Evolutionary conservation across 257 asterid species (phyloP), one percentile per base, ranked within the genome.

Genomic region (Penstemon newberryi): DNA sequence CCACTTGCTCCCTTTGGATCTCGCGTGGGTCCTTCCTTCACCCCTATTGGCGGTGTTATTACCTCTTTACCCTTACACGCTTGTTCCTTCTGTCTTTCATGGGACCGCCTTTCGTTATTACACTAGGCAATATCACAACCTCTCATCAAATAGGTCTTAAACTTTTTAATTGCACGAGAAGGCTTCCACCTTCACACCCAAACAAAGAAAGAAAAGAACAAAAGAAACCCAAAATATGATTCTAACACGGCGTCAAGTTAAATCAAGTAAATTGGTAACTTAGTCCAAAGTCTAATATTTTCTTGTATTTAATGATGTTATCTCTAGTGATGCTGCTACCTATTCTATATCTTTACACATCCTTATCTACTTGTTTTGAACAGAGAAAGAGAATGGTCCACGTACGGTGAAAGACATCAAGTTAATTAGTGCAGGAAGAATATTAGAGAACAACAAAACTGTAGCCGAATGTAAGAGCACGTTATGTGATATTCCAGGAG

Each of bases 381-480:
- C 85, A 91, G 97, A 85, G 69, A 89, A 89, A 71, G 88, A 83
- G 75, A 85, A 85, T 39, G 86, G 96, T 45, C 95, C 94, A 2
- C 75, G 82, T 41, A 82, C 93, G 3, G 86, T 84, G 13, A 89
- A 91, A 78, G 95, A 91, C 63, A 81, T 91, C 69, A 91, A 91
- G 87, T 75, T 91, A 57, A 91, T 91, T 37, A 87, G 88, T 39
- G 95, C 83, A 0, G 98, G 96, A 68, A 84, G 95, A 81, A 81
- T 91, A 84, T 75, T 91, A 75, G 98, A 91, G 82, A 89, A 89
- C 79, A 85, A 62, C 74, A 80, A 65, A 83, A 91, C 94, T 8
- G 87, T 91, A 51, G 95, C 83, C 43, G 96, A 91, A 60, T 89
- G 94, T 65, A 75, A 80, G 80, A 89, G 88, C 79, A 91, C 93